Conservation (phyloP, 495 filamentous ascomycete genomes). For the Talaromyces proteolyticus region DNA sequence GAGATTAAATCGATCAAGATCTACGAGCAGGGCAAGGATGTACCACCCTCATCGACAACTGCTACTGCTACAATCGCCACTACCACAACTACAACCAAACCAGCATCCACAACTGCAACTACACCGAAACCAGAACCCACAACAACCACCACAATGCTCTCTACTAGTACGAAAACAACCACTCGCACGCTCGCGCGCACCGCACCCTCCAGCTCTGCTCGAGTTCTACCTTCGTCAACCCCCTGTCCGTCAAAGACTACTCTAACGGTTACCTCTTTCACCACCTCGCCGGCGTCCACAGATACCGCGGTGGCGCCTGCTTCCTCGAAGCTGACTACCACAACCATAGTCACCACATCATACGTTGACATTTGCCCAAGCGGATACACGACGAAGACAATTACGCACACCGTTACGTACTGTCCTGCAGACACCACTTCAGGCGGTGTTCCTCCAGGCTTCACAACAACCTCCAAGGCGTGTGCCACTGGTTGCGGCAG, state of each 20-base stretch:
- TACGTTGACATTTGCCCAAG: slow-evolving; percentile 4
- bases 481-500: neutral
- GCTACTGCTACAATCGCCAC: neutral
- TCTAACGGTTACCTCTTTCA: slow-evolving; percentile 1
- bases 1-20: slow-evolving; percentile 62
- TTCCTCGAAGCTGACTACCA: slow-evolving; percentile 5
- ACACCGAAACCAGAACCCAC: slow-evolving; percentile 13
- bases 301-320: neutral
- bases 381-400: slow-evolving; percentile 3
- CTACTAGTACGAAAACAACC: neutral
- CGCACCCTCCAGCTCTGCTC: neutral
- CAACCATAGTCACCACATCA: slow-evolving; percentile 2
- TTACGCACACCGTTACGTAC: slow-evolving; percentile 7
- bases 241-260: slow-evolving; percentile 1
- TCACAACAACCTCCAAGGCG: slow-evolving; percentile 4
- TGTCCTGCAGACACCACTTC: slow-evolving; percentile 1
- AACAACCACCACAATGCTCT: neutral
- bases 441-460: neutral
- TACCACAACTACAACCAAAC: neutral
- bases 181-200: neutral
- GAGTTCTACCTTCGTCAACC: neutral
- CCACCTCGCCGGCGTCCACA: neutral
- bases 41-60: slow-evolving; percentile 3
- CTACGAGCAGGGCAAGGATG: slow-evolving; percentile 43
- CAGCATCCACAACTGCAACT: slow-evolving; percentile 9